Conservation (phyloP, 1,284 basidiomycete species). For the Marasmius tenuissimus region DNA sequence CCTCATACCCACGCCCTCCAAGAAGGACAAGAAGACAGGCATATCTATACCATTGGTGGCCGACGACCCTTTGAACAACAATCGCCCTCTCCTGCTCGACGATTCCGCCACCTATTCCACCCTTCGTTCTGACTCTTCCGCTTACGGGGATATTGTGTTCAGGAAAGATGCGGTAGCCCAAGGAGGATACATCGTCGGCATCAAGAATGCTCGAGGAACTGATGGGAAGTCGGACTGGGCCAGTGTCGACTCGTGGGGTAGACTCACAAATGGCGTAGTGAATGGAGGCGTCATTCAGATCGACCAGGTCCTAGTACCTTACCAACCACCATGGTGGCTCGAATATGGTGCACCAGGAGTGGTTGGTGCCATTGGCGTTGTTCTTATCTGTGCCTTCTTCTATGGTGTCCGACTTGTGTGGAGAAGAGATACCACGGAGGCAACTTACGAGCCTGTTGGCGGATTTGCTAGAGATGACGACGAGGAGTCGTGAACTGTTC, state of each 20-base stretch:
- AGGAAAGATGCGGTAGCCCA: conserved; percentile 49
- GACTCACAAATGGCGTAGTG: conserved; percentile 69
- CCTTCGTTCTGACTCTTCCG: conserved; percentile 57
- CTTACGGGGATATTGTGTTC: conserved; percentile 84
- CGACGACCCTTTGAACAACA: conserved; percentile 52
- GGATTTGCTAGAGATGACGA: conserved; percentile 70
- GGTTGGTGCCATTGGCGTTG: conserved; percentile 56
- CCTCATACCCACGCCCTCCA: conserved; percentile 66
- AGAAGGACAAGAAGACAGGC: not conserved
- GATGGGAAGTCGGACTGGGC: conserved; percentile 76
- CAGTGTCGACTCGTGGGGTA: conserved; percentile 76
- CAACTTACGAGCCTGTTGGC: conserved; percentile 82
- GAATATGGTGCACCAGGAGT: conserved; percentile 64
- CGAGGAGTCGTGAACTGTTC: conserved; percentile 25
- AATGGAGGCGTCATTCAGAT: conserved; percentile 88
- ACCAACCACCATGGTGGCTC: conserved; percentile 81
- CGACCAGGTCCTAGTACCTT: conserved; percentile 83
- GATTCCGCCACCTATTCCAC: conserved; percentile 77
- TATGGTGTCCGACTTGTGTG: conserved; percentile 64
- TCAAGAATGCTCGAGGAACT: conserved; percentile 83
- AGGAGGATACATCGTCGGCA: conserved; percentile 75
- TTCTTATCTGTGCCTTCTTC: conserved; percentile 71
- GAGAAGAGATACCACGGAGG: conserved; percentile 71
- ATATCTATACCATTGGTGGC: conserved; percentile 20
- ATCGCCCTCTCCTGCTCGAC: conserved; percentile 69